Evolutionary conservation across 2,329 filamentous ascomycete species (phyloP).

Genomic region (Didymella glomerata): DNA sequence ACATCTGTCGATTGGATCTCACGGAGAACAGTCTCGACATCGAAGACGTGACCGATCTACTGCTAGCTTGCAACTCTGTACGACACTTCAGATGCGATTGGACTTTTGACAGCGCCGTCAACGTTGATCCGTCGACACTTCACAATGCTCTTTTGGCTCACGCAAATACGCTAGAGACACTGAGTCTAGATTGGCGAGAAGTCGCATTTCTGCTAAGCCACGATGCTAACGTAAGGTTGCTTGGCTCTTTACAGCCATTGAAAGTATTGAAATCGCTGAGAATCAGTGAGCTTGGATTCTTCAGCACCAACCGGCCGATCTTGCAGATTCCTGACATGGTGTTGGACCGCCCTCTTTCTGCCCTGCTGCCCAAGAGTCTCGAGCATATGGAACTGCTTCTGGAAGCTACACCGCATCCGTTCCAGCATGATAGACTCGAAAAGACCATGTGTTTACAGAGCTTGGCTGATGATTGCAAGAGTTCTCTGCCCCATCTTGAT

Average conservation of each 20-base stretch:
- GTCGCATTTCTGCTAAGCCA: neutral
- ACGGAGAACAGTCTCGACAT: constrained; percentile 27
- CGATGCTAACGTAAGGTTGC: neutral
- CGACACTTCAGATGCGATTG: constrained; percentile 36
- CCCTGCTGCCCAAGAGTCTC: constrained; percentile 24
- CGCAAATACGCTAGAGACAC: constrained; percentile 25
- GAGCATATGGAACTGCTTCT: constrained; percentile 22
- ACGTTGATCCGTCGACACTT: constrained; percentile 17
- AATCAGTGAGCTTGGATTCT: constrained; percentile 26
- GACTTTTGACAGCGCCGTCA: constrained; percentile 17
- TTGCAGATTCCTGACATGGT: constrained; percentile 3
- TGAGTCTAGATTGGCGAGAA: constrained; percentile 28
- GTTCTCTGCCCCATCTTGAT: constrained; percentile 15
- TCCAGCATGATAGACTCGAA: constrained; percentile 5
- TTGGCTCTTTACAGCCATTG: constrained; percentile 26
- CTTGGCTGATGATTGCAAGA: constrained; percentile 18
- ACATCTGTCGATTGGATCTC: constrained; percentile 33
- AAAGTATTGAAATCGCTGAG: constrained; percentile 18
- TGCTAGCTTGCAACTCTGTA: constrained; percentile 26
- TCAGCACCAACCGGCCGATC: neutral
- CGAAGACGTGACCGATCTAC: constrained; percentile 17
- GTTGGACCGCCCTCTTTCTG: constrained; percentile 5
- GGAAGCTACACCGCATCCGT: neutral
- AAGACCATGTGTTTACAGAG: constrained; percentile 6
- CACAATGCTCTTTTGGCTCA: constrained; percentile 25